Percentiles rank a stretch among this genome's conserved stretches.
Conservation (phyloP, 768 basidiomycete species). For the Leucocoprinus sp. region DNA sequence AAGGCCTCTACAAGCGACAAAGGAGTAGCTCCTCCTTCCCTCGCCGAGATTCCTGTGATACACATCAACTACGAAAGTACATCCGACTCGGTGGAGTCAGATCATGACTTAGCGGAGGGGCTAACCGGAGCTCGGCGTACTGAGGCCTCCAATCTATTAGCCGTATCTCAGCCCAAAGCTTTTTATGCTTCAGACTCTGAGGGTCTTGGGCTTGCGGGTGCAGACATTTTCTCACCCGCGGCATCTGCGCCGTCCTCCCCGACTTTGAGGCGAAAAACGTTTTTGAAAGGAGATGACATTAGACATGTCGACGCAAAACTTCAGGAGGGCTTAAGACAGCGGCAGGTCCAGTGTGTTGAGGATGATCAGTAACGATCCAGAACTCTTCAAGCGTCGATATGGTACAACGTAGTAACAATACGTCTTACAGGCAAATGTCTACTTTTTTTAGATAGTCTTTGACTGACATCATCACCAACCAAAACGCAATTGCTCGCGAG, state of each 20-base stretch:
- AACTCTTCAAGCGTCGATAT: conserved; percentile 4
- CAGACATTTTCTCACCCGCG: conserved; percentile 67
- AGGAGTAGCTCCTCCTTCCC: conserved; percentile 25
- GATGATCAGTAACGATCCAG: neutral
- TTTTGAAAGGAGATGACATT: conserved; percentile 15
- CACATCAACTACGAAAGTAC: conserved; percentile 21
- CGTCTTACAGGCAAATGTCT: conserved; percentile 12
- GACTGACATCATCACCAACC: conserved; percentile 32
- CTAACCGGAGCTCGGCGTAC: neutral
- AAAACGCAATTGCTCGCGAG: conserved; percentile 82
- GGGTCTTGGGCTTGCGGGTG: conserved; percentile 55
- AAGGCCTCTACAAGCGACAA: conserved; percentile 67
- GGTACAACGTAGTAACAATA: conserved; percentile 8
- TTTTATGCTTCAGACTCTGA: conserved; percentile 42
- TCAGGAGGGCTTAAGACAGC: conserved; percentile 2
- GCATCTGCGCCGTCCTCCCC: conserved; percentile 63
- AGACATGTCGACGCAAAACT: conserved; percentile 18
- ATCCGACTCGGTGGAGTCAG: conserved; percentile 22
- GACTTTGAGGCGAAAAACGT: conserved; percentile 32
- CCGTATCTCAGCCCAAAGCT: conserved; percentile 23
- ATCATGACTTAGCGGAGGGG: conserved; percentile 13
- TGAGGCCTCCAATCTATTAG: neutral
- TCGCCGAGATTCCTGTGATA: conserved; percentile 22
- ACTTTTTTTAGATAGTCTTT: conserved; percentile 14
- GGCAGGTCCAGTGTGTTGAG: neutral